These are phyloP conservation scores for Coniochaeta pulveracea DNA, from an alignment of 2,329 filamentous ascomycete genomes.

Conservation along the genomic window DNA sequence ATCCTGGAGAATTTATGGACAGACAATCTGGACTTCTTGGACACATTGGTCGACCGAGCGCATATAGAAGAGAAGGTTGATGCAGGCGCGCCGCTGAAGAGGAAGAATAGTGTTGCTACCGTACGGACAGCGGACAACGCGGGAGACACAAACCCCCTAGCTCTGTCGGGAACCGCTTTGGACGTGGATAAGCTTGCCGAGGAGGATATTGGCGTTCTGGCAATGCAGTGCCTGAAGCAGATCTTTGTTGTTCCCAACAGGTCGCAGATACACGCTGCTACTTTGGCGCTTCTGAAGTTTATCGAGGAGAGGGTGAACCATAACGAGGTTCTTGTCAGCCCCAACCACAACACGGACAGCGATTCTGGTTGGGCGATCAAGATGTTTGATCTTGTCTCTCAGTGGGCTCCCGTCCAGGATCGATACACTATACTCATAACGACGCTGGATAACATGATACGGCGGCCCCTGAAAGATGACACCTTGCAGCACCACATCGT, in stretches of 20 bases:
- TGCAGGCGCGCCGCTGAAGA: constrained; percentile 47
- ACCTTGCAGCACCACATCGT: constrained; percentile 64
- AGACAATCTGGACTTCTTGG: constrained; percentile 57
- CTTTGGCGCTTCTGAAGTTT: constrained; percentile 62
- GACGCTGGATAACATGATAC: constrained; percentile 64
- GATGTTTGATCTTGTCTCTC: constrained; percentile 67
- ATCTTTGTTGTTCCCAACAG: constrained; percentile 77
- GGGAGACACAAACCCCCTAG: constrained; percentile 54
- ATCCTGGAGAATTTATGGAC: constrained; percentile 81
- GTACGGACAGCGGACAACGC: constrained; percentile 58
- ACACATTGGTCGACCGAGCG: constrained; percentile 55
- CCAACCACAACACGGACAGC: constrained; percentile 27
- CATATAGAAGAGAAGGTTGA: constrained; percentile 59
- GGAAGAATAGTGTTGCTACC: constrained; percentile 70
- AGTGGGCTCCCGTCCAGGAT: constrained; percentile 89
- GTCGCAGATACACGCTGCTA: constrained; percentile 69
- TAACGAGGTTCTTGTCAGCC: constrained; percentile 40
- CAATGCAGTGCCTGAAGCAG: constrained; percentile 75
- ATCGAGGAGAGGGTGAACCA: constrained; percentile 49
- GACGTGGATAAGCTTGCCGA: constrained; percentile 87
- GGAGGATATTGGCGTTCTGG: constrained; percentile 74
- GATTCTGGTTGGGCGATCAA: constrained; percentile 69
- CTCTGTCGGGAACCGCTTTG: constrained; percentile 67
- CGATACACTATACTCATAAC: constrained; percentile 83
- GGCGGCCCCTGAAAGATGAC: constrained; percentile 57